Evolutionary conservation across 352 stramenopile genomes (phyloP).

Genomic region (Phytopythium vexans): DNA sequence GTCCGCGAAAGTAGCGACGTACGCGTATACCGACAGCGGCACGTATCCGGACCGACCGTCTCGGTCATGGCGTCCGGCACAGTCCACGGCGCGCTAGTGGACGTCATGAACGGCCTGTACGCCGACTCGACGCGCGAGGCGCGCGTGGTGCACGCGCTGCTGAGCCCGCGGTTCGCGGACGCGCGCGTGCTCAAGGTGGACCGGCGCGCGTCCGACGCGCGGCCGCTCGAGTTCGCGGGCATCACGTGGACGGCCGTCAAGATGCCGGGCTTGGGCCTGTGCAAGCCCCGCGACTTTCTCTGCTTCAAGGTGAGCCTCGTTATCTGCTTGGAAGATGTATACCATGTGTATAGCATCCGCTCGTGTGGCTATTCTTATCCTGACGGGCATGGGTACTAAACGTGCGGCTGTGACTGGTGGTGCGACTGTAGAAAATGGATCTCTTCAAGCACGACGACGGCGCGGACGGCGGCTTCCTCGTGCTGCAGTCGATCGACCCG

Average conservation of each 20-base stretch:
- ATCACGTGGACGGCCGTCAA: constrained; percentile 70
- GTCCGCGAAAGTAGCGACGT: constrained; percentile 60
- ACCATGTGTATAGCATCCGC: too few relatives aligned
- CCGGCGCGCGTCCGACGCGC: constrained; percentile 45
- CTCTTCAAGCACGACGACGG: constrained; percentile 46
- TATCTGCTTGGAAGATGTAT: too few relatives aligned
- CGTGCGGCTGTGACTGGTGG: constrained; percentile 1
- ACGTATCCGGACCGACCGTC: constrained; percentile 11
- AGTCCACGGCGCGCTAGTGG: constrained; percentile 52
- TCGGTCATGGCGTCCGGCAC: constrained; percentile 53
- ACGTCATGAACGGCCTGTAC: constrained; percentile 80
- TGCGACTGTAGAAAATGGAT: constrained; percentile 54
- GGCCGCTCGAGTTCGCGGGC: constrained; percentile 72
- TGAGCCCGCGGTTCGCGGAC: constrained; percentile 57
- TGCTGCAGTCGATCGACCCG: constrained; percentile 66
- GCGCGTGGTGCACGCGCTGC: constrained; percentile 53
- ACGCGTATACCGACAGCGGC: constrained; percentile 46
- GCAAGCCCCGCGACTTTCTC: constrained; percentile 64
- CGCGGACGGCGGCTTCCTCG: constrained; percentile 67
- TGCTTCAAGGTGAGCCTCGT: constrained; percentile 50
- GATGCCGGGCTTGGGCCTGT: constrained; percentile 47
- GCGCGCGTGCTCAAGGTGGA: constrained; percentile 66
- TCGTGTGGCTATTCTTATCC: neutral
- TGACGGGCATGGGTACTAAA: neutral
- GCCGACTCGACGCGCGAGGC: constrained; percentile 68